phyloP scores from a whole-genome alignment of 75 land plant genomes.

The Selaginella tamariscina region DNA sequence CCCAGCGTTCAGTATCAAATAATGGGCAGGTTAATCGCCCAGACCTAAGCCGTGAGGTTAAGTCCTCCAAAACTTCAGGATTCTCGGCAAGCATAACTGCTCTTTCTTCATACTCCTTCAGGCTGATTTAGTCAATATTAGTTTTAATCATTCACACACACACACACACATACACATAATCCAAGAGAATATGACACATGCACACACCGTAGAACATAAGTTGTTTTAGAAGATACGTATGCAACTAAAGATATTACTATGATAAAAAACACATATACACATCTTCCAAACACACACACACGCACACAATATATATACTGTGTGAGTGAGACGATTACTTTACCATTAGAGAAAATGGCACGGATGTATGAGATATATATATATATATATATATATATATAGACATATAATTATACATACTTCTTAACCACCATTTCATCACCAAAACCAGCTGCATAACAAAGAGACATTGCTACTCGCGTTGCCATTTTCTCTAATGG shows the following conservation, averaged over 20 bases:
- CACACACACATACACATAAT: no score
- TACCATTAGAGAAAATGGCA: no score
- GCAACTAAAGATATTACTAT: neutral
- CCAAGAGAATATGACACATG: neutral
- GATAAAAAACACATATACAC: neutral
- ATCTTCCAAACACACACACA: no score
- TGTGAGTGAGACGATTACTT: no score
- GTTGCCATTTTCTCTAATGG: constrained; percentile 10
- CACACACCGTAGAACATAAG: neutral
- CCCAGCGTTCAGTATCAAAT: constrained; percentile 9
- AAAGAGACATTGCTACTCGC: constrained; percentile 7
- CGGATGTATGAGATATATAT: neutral
- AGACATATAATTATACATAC: neutral
- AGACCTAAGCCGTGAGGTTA: neutral
- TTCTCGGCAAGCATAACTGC: constrained; percentile 1
- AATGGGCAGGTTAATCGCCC: constrained; percentile 3
- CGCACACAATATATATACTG: no score
- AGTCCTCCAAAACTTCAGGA: neutral
- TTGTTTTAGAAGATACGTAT: neutral
- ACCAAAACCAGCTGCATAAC: constrained; percentile 7
- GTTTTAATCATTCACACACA: no score
- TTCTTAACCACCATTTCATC: constrained; percentile 5
- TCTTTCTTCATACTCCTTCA: constrained; percentile 9
- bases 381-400: neutral
- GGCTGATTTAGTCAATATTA: neutral